Evolutionary conservation across 2,329 filamentous ascomycete species (phyloP).

Genomic region (Fusarium papillatum): DNA sequence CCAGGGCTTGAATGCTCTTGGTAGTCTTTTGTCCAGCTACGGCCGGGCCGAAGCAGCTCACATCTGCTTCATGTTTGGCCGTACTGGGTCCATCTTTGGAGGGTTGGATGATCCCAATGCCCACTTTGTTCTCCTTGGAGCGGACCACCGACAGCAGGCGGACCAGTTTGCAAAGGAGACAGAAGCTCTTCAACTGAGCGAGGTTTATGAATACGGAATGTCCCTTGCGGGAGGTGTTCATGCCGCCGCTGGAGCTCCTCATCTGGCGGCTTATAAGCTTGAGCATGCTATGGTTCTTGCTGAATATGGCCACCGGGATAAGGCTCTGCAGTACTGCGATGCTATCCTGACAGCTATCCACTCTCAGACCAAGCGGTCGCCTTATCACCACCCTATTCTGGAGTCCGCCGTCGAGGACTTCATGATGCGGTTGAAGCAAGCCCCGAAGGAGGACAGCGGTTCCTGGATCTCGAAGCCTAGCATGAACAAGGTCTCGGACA

Average conservation of each 20-base stretch:
- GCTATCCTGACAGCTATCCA: constrained; percentile 82
- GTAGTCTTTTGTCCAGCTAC: constrained; percentile 86
- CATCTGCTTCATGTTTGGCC: constrained; percentile 92
- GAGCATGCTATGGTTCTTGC: constrained; percentile 88
- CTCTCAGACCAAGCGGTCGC: constrained; percentile 85
- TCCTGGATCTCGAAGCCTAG: constrained; percentile 96
- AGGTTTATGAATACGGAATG: constrained; percentile 93
- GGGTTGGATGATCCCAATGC: constrained; percentile 86
- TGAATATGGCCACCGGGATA: constrained; percentile 84
- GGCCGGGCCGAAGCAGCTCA: constrained; percentile 93
- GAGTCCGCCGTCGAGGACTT: constrained; percentile 87
- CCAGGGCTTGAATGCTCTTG: constrained; percentile 83
- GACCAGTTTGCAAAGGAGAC: constrained; percentile 83
- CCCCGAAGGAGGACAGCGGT: constrained; percentile 83
- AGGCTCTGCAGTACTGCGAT: constrained; percentile 94
- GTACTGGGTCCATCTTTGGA: constrained; percentile 78
- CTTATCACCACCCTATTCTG: constrained; percentile 85
- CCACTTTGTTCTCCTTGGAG: constrained; percentile 87
- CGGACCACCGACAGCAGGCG: constrained; percentile 80
- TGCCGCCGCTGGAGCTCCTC: constrained; percentile 74
- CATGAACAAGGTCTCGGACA: constrained; percentile 95
- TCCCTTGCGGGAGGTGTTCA: constrained; percentile 73
- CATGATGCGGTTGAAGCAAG: constrained; percentile 84
- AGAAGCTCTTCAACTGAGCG: constrained; percentile 92
- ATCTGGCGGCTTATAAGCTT: constrained; percentile 92